These are phyloP conservation scores for Dactylellina haptotyla DNA, from an alignment of 2,329 filamentous ascomycete genomes.

Conservation along the genomic window DNA sequence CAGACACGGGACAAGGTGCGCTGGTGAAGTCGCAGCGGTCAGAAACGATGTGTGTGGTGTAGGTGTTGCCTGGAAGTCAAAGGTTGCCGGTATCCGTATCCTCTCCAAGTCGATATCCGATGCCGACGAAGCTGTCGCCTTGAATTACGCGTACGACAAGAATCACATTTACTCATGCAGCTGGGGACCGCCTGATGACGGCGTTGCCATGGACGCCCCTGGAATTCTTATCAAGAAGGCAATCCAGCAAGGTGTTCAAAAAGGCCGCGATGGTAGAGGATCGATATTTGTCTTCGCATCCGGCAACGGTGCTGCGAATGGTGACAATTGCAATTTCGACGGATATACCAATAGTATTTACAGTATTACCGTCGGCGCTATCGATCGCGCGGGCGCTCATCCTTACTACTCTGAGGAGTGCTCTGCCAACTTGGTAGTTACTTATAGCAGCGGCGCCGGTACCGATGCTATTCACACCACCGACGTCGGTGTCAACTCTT, in stretches of 20 bases:
- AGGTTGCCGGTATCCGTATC: slow-evolving; percentile 87
- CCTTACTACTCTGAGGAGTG: slow-evolving; percentile 97
- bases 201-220: slow-evolving; percentile 90
- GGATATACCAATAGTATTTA: slow-evolving; percentile 99
- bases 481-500: slow-evolving; percentile 84
- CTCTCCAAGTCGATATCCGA: slow-evolving; percentile 90
- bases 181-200: slow-evolving; percentile 96
- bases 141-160: slow-evolving; percentile 90
- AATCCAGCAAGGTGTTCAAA: slow-evolving; percentile 90
- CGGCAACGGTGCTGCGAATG: slow-evolving; percentile 85
- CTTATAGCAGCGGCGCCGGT: slow-evolving; percentile 89
- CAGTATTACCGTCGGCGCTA: slow-evolving; percentile 93
- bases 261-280: slow-evolving; percentile 82
- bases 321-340: slow-evolving; percentile 99
- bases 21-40: slow-evolving; percentile 91
- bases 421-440: slow-evolving; percentile 93
- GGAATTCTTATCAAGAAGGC: slow-evolving; percentile 87
- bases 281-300: slow-evolving; percentile 97
- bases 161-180: slow-evolving; percentile 99
- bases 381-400: slow-evolving; percentile 86
- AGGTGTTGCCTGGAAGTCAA: slow-evolving; percentile 93
- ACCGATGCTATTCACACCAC: slow-evolving; percentile 91
- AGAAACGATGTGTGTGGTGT: slow-evolving; percentile 92
- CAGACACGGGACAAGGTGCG: slow-evolving; percentile 89
- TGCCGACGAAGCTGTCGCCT: slow-evolving; percentile 86